Evolutionary conservation across 345 rosid species (phyloP), one percentile per base, ranked within the genome.

Genomic region (Geranium rotundifolium): DNA sequence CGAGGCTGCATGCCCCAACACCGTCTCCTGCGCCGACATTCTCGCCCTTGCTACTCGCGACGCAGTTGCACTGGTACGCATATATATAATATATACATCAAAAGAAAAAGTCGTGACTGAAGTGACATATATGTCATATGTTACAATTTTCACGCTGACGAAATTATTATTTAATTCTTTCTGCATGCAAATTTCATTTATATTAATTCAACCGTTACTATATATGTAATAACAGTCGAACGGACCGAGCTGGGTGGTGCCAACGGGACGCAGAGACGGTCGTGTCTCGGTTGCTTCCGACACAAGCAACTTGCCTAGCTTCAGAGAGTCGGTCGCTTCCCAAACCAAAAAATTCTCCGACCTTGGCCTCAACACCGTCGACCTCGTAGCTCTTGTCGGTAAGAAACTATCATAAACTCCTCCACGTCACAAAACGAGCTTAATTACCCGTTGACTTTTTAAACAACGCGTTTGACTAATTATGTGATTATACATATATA

Each of bases 11-110:
- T 82, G 87, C 18, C 83, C 81, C 2, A 81, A 81, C 15, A 64
- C 80, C 29, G 83, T 83, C 17, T 83, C 87, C 17, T 83, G 87
- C 63, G 79, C 87, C 8, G 87, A 83, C 61, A 76, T 83, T 23
- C 65, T 80, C 4, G 69, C 85, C 13, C 69, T 80, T 29, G 85
- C 87, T 17, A 70, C 87, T 29, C 83, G 83, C 59, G 83, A 83
- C 41, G 31, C 85, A 29, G 85, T 83, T 17, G 58, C 67, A n/a
- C 29, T 64, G 65, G 72, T 67, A 62, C 31, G 29, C n/a, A 4
- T n/a, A 3, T 4, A 37, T 17, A 27, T 31, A 31, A 31, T 31
- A 31, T 31, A 31, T 31, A 31, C 37, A 31, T 31, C 14, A 41
- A 3, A 31, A 31, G 3, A 31, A 31, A 31, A 31, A 2, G 37